Evolutionary conservation across 106 monocot genomes (phyloP).

Genomic region (Dioscorea zingiberensis): DNA sequence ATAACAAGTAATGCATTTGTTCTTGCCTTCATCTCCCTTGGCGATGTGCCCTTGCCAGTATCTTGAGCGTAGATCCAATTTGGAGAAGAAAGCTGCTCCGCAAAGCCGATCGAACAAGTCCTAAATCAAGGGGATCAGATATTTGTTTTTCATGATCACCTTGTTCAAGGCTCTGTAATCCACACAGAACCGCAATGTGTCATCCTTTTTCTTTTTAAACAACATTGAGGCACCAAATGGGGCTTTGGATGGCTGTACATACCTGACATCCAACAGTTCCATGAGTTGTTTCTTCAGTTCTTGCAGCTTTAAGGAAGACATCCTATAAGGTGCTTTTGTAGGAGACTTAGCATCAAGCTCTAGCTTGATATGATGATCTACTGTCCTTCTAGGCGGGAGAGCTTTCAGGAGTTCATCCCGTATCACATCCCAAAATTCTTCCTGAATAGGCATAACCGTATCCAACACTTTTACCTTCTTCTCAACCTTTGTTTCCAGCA

Average conservation of each 20-base stretch:
- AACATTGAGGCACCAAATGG: neutral
- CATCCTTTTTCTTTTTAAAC: neutral
- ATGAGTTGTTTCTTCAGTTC: neutral
- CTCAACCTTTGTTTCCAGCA: neutral
- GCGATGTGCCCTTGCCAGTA: slow-evolving; percentile 1
- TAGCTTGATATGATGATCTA: neutral
- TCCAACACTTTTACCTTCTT: neutral
- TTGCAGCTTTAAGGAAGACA: neutral
- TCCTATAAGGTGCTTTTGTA: neutral
- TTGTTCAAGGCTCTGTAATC: neutral
- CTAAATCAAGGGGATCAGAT: neutral
- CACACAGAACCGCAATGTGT: neutral
- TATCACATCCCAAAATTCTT: neutral
- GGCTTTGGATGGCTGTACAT: neutral
- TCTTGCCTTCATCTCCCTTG: neutral
- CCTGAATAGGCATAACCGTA: no score
- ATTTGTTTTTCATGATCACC: neutral
- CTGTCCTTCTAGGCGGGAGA: neutral
- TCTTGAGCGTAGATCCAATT: neutral
- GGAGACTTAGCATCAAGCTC: neutral
- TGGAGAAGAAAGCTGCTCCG: neutral
- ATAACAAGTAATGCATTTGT: slow-evolving; percentile 1
- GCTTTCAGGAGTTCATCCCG: neutral
- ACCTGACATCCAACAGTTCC: neutral
- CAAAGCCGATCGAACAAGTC: neutral